These are phyloP conservation scores for Podospora comata DNA, from an alignment of 495 filamentous ascomycete species.

Conservation along the genomic window DNA sequence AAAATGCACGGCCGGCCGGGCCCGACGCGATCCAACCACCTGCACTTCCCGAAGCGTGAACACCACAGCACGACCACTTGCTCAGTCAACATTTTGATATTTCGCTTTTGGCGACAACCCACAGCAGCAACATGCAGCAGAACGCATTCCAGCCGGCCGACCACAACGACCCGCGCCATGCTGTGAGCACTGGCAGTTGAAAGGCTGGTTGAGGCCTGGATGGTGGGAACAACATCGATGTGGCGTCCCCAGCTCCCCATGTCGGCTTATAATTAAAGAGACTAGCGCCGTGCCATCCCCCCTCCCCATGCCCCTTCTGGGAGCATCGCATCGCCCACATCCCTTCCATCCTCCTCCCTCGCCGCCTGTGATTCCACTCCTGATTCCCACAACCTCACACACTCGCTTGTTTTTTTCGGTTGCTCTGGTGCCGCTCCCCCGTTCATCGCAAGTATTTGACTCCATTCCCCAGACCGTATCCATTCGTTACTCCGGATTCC, in stretches of 20 bases:
- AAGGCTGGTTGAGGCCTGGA: too few species aligned
- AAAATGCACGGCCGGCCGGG: background rate
- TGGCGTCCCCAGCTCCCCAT: constrained; percentile 15
- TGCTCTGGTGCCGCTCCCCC: constrained; percentile 10
- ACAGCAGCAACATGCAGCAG: background rate
- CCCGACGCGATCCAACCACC: background rate
- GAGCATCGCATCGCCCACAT: constrained; percentile 1
- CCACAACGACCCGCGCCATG: background rate
- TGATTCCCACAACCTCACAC: constrained; percentile 1
- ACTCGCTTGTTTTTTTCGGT: constrained; percentile 3
- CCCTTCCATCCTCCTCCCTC: background rate
- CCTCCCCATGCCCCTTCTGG: background rate
- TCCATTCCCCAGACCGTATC: background rate
- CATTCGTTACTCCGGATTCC: background rate
- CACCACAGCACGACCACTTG: background rate
- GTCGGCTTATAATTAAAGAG: constrained; percentile 11
- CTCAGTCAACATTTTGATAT: background rate
- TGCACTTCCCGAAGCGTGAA: background rate
- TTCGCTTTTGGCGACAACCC: background rate
- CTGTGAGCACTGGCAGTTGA: background rate
- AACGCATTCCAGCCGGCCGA: background rate
- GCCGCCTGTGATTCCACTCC: background rate
- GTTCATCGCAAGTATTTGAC: background rate
- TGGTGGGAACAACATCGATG: background rate
- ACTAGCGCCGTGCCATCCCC: constrained; percentile 18